Base-by-base conservation (phyloP, 176 grass and related monocot species). In the Zea luxurians region DNA sequence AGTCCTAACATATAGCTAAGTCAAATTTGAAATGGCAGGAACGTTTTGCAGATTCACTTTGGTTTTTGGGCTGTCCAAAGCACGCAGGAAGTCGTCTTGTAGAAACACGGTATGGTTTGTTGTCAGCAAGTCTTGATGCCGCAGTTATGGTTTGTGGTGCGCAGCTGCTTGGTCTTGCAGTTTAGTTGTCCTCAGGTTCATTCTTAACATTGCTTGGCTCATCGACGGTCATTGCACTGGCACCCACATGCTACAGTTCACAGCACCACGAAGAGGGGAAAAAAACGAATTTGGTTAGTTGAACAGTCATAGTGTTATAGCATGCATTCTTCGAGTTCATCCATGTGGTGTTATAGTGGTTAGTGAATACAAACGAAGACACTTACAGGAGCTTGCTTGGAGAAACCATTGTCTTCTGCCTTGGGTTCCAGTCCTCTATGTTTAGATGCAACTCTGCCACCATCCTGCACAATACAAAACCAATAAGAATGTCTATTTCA, bases 141-240 rank as follows among this genome's bases (percentile, higher is more conserved):
- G 5, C 18, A 34, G 18, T 84, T 83, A 88, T 40, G 61, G 59
- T 61, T 86, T 90, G 37, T 83, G 80, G 67, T 81, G 81, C 18
- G 55, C 75, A 42, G 72, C 10, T 9, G 76, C 4, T 38, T 64
- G 65, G 37, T 86, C 80, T 0, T 72, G 49, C 50, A 81, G 63
- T 55, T 91, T 88, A 59, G 36, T 83, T 63, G 81, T 66, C 82
- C 44, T 74, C 77, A 40, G 61, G 50, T 71, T 93, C 88, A 47
- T 37, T 48, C 80, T 75, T 93, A 55, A 79, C 37, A 11, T 44
- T 91, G 57, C 68, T 77, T 66, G 86, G 80, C 62, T 84, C 73
- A 18, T 91, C 88, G 0, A 93, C 4, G 4, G 66, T 74, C 86
- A 93, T 88, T 8, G 57, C 63, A 82, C 43, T 88, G 12, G 70